Evolutionary conservation across 306 rosid species (phyloP).

Genomic region (Pyrus pyrifolia): DNA sequence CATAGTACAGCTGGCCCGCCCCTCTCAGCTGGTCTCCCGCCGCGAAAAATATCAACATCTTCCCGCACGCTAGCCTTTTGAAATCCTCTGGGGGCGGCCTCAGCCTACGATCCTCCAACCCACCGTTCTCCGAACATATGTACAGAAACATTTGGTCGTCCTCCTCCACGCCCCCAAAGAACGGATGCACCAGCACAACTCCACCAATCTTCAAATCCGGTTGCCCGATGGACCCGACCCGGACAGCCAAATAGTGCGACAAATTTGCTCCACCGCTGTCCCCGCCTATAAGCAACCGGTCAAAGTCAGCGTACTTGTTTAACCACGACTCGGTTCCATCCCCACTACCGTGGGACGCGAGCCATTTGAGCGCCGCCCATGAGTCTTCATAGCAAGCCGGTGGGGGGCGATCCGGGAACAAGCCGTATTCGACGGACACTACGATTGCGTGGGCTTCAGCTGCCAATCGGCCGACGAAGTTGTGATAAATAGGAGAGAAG

Average conservation of each 20-base stretch:
- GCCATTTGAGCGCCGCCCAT: constrained; percentile 19
- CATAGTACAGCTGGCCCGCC: background rate
- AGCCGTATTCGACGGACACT: constrained; percentile 18
- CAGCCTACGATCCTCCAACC: constrained; percentile 26
- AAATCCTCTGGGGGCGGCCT: constrained; percentile 23
- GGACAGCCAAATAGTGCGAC: background rate
- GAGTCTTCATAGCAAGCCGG: constrained; percentile 26
- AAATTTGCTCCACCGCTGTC: constrained; percentile 30
- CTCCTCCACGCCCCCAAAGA: constrained; percentile 12
- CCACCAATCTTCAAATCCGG: constrained; percentile 14
- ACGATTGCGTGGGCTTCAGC: constrained; percentile 19
- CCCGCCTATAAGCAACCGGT: constrained; percentile 8
- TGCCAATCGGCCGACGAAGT: constrained; percentile 2
- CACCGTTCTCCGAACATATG: background rate
- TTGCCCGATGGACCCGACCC: background rate
- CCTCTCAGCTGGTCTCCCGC: constrained; percentile 1
- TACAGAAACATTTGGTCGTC: constrained; percentile 11
- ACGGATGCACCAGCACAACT: constrained; percentile 19
- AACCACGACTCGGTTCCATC: constrained; percentile 21
- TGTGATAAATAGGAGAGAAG: constrained; percentile 7
- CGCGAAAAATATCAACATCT: constrained; percentile 20
- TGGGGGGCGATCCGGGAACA: constrained; percentile 22
- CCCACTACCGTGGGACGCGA: background rate
- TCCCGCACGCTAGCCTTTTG: background rate
- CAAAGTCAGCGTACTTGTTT: constrained; percentile 13